Evolutionary conservation across 2,329 filamentous ascomycete genomes (phyloP), one percentile per base, ranked within the genome.

Genomic region (Onygena corvina): DNA sequence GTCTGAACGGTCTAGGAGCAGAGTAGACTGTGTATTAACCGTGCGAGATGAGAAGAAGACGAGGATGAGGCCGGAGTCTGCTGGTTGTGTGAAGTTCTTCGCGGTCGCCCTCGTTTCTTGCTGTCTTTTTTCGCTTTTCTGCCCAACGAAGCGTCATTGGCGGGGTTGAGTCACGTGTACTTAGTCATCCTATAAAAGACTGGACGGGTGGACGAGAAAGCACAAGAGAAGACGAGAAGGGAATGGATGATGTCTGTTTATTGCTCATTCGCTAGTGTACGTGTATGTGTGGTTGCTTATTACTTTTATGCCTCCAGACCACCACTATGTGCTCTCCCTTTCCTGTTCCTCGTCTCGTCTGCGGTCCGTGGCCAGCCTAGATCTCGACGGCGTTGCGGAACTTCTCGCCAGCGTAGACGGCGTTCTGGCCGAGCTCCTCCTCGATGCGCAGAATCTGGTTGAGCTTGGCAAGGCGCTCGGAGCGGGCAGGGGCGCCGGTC

Each of bases 361-460:
- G 12, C 27, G 27, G 25, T 21, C 9, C 21, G 14, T 38, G 4
- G 4, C 3, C 20, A 27, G 21, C 70, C 81, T 86, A 94, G 72
- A 95, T 71, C 76, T 86, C 89, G 64, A 95, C 83, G 56, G 90
- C 74, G 61, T 74, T 88, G 76, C 90, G 85, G 86, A 96, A 98
- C 67, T 87, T 88, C 66, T 77, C 73, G 61, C 92, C 92, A 61
- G 90, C 89, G 69, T 90, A 98, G 72, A 96, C 67, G 60, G 90
- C 92, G 63, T 92, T 83, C 63, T 81, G 79, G 62, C 89, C 89
- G 57, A 98, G 84, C 79, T 98, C 92, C 77, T 98, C 92, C 81
- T 98, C 92, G 63, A 98, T 98, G 67, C 92, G 87, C 66, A 98
- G 85, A 66, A 98, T 94, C 79, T 98, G 92, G 85, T 98, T 98